Evolutionary conservation across 495 filamentous ascomycete genomes (phyloP).

Genomic region (Aspergillus kassunensis): DNA sequence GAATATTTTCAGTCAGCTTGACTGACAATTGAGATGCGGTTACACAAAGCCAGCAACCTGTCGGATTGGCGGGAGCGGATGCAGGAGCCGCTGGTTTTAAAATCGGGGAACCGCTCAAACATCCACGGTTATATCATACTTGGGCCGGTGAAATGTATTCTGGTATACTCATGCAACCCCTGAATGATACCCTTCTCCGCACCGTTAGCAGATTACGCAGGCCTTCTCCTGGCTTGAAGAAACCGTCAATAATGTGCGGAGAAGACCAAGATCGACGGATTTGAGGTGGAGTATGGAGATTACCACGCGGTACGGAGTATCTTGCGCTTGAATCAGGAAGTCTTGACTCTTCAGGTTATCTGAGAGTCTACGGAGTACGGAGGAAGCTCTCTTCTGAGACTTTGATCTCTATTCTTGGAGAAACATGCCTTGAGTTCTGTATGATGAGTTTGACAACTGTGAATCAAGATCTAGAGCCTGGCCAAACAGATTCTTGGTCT

Average conservation of each 20-base stretch:
- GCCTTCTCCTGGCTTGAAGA: background rate
- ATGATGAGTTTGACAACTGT: no score
- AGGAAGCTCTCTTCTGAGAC: no score
- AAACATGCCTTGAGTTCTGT: no score
- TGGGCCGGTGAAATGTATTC: no score
- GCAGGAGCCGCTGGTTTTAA: background rate
- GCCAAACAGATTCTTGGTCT: background rate
- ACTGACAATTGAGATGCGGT: background rate
- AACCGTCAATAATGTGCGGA: background rate
- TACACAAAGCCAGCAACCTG: background rate
- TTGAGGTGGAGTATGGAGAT: constrained; percentile 2
- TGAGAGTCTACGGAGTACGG: no score
- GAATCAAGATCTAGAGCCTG: no score
- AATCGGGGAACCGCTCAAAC: no score
- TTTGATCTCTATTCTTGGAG: no score
- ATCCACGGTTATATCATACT: no score
- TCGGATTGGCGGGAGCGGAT: background rate
- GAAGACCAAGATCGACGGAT: background rate
- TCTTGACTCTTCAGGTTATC: no score
- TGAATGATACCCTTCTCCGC: background rate
- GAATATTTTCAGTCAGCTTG: no score
- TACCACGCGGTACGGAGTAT: background rate
- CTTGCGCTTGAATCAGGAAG: background rate
- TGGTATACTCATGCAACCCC: no score
- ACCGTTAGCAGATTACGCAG: background rate